A percentile compares a stretch with the other conserved stretches of the same genome.
Evolutionary conservation across 2,329 filamentous ascomycete genomes (phyloP).

Genomic region (Aureobasidium lini): DNA sequence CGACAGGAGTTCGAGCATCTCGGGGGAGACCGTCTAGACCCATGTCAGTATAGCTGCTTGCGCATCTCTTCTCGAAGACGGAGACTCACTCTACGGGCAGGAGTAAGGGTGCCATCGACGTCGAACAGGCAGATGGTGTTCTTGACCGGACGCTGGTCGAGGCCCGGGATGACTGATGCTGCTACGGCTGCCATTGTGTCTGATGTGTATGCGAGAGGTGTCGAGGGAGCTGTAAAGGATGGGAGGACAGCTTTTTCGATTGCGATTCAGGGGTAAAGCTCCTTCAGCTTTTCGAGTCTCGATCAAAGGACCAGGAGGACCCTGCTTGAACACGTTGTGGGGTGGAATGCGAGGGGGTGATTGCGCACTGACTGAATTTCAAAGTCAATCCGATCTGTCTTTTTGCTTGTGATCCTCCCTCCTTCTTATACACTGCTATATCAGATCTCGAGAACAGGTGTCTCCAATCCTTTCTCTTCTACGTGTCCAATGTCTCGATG

Average conservation of each 20-base stretch:
- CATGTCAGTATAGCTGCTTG: not conserved
- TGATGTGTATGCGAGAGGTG: not conserved
- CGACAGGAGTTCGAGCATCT: constrained; percentile 76
- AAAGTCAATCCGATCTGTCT: not conserved
- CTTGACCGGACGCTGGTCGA: constrained; percentile 77
- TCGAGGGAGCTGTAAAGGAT: not conserved
- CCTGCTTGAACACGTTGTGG: not conserved
- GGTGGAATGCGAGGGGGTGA: not conserved
- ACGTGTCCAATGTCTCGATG: not conserved
- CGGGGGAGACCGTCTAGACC: constrained; percentile 59
- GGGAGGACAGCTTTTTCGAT: not conserved
- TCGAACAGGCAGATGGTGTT: constrained; percentile 95
- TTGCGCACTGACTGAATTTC: not conserved
- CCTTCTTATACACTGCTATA: not conserved
- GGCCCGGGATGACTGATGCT: constrained; percentile 56
- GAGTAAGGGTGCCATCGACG: constrained; percentile 87
- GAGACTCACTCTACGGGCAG: constrained; percentile 61
- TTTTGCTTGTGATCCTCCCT: not conserved
- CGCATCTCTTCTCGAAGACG: not conserved
- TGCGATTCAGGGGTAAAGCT: constrained; percentile 13
- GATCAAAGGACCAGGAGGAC: not conserved
- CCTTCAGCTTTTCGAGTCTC: not conserved
- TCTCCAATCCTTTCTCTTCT: not conserved
- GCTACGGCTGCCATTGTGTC: constrained; percentile 30
- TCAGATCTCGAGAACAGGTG: not conserved